phyloP scores from a whole-genome alignment of 495 filamentous ascomycete genomes.

The Penicillium roqueforti region DNA sequence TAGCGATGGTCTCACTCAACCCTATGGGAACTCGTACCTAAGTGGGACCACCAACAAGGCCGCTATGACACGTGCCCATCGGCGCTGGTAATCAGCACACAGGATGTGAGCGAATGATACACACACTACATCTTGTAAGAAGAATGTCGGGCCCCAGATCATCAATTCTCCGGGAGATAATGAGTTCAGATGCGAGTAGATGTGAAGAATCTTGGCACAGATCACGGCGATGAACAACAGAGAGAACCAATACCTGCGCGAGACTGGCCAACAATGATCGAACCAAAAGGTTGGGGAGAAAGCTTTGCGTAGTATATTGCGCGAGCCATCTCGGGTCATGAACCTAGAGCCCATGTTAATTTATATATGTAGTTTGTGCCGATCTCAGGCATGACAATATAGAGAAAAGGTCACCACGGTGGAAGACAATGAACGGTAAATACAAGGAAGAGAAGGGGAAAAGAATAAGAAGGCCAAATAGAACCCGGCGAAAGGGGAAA shows the following conservation, averaged over 20 bases:
- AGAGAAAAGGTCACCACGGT: no score
- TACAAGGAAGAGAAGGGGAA: no score
- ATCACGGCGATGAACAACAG: conserved; percentile 32
- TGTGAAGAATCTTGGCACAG: conserved; percentile 35
- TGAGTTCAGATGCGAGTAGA: conserved; percentile 37
- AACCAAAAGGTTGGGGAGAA: conserved; percentile 24
- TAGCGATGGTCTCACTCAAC: not conserved
- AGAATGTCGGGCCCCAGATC: conserved; percentile 40
- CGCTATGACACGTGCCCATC: conserved; percentile 19
- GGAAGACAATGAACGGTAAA: no score
- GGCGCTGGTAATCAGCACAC: conserved; percentile 23
- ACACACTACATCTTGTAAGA: conserved; percentile 35
- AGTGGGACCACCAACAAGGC: conserved; percentile 23
- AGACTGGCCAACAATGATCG: conserved; percentile 31
- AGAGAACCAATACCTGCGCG: conserved; percentile 36
- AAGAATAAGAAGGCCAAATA: no score
- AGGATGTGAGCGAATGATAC: conserved; percentile 24
- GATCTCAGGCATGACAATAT: no score
- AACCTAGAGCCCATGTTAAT: no score
- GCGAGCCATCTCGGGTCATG: not conserved
- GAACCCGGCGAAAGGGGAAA: no score
- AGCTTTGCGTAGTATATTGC: conserved; percentile 2
- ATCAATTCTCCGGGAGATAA: conserved; percentile 28
- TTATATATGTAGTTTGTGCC: no score
- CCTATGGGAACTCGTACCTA: conserved; percentile 18